Evolutionary conservation across 768 basidiomycete genomes (phyloP).

Genomic region (Kwoniella dendrophila): DNA sequence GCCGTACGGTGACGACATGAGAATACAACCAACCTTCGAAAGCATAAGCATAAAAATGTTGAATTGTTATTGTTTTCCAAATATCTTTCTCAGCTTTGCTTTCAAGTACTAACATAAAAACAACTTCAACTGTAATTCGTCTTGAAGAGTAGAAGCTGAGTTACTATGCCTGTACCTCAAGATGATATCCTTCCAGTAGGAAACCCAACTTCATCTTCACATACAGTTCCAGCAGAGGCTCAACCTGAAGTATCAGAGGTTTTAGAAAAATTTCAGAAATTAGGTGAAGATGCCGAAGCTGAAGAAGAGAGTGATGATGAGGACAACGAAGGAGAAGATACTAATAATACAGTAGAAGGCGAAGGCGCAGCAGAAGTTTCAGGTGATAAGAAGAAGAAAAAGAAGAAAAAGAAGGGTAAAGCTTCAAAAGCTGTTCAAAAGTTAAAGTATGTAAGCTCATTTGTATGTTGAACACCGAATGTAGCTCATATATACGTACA

Average conservation of each 20-base stretch:
- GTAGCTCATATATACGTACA: constrained; percentile 52
- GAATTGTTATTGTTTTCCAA: no score
- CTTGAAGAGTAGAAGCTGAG: no score
- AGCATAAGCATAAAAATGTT: constrained; percentile 6
- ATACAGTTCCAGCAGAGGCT: constrained; percentile 17
- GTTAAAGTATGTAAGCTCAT: constrained; percentile 48
- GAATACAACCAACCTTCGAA: neutral
- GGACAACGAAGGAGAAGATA: constrained; percentile 39
- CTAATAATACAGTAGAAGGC: constrained; percentile 28
- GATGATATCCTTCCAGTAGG: constrained; percentile 34
- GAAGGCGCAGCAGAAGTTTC: constrained; percentile 36
- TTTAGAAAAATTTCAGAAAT: constrained; percentile 44
- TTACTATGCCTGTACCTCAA: constrained; percentile 40
- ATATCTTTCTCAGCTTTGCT: no score
- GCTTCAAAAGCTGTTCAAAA: constrained; percentile 59
- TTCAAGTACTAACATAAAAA: no score
- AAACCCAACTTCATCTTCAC: constrained; percentile 24
- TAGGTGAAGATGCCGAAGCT: constrained; percentile 39
- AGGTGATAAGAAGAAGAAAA: constrained; percentile 73
- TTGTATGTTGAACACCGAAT: constrained; percentile 60
- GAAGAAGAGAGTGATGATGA: constrained; percentile 42
- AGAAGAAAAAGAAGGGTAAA: constrained; percentile 83
- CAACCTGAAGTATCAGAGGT: constrained; percentile 36
- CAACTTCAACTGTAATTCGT: no score
- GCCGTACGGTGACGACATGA: neutral